These are phyloP conservation scores for Xylaria polymorpha DNA, from an alignment of 2,329 filamentous ascomycete genomes.

Conservation along the genomic window DNA sequence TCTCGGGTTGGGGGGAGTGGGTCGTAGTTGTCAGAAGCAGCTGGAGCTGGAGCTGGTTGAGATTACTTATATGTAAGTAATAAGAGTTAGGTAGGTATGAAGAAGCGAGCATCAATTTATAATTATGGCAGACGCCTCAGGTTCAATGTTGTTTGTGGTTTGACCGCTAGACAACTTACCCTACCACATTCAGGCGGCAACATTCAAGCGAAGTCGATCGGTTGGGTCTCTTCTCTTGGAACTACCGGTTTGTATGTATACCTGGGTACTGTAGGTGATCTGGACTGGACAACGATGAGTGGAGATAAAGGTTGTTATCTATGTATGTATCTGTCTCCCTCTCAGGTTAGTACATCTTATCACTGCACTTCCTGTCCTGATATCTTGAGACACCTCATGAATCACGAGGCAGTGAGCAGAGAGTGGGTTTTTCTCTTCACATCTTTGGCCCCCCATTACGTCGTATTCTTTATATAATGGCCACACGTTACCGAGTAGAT, in stretches of 20 bases:
- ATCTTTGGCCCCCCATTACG: conserved; percentile 8
- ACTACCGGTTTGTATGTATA: neutral
- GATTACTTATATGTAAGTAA: neutral
- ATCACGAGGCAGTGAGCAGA: neutral
- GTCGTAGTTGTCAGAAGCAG: neutral
- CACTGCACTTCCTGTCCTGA: neutral
- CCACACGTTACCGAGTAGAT: conserved; percentile 7
- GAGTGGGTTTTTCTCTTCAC: neutral
- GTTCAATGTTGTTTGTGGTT: neutral
- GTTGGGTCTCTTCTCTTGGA: conserved; percentile 9
- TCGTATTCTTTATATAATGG: conserved; percentile 16
- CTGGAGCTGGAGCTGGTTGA: neutral
- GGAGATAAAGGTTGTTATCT: conserved; percentile 11
- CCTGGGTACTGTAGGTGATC: too few relatives aligned
- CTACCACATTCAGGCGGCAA: too few relatives aligned
- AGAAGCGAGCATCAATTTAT: neutral
- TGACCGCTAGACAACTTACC: too few relatives aligned
- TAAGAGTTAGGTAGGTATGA: neutral
- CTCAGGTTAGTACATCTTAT: conserved; percentile 1
- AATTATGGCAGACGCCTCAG: neutral
- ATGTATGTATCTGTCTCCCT: conserved; percentile 18
- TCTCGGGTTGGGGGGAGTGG: neutral
- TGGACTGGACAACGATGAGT: neutral
- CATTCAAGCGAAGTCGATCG: neutral
- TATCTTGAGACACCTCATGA: neutral